phyloP scores from a whole-genome alignment of 768 basidiomycete species.

The Boletus pseudo-olivaceus region DNA sequence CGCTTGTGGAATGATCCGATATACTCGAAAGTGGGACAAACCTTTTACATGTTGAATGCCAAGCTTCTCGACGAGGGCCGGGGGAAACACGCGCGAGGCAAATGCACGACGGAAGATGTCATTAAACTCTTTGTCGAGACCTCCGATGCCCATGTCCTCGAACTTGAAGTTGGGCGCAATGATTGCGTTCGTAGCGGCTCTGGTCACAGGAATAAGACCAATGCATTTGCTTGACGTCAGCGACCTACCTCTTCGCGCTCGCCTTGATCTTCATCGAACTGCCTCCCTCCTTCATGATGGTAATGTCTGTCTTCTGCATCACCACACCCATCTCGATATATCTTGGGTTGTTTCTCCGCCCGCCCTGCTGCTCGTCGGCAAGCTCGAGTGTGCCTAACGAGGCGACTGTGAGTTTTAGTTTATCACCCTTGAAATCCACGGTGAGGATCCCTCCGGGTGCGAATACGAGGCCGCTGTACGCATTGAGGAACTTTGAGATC shows the following conservation, averaged over 20 bases:
- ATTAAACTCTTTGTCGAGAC: slow-evolving; percentile 90
- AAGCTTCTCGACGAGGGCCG: slow-evolving; percentile 92
- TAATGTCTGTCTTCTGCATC: slow-evolving; percentile 91
- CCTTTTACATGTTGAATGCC: slow-evolving; percentile 99
- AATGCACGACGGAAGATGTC: slow-evolving; percentile 99
- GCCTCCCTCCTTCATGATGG: slow-evolving; percentile 77
- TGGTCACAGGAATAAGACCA: slow-evolving; percentile 30
- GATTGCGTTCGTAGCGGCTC: slow-evolving; percentile 90
- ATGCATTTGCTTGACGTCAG: neutral
- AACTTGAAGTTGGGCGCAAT: slow-evolving; percentile 99
- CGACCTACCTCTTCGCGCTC: slow-evolving; percentile 79
- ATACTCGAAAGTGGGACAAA: slow-evolving; percentile 26
- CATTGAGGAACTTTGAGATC: slow-evolving; percentile 65
- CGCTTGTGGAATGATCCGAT: neutral
- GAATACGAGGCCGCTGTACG: slow-evolving; percentile 71
- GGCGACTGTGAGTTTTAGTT: slow-evolving; percentile 68
- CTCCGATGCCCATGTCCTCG: slow-evolving; percentile 99
- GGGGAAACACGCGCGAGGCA: slow-evolving; percentile 97
- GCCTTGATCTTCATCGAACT: slow-evolving; percentile 89
- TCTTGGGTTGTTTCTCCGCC: slow-evolving; percentile 30
- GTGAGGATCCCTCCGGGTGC: slow-evolving; percentile 65
- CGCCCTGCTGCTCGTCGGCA: slow-evolving; percentile 54
- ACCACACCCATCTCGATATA: slow-evolving; percentile 60
- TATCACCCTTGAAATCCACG: slow-evolving; percentile 87
- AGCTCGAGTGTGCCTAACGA: slow-evolving; percentile 59